Conservation (phyloP, 2,329 filamentous ascomycete species). For the Aspergillus chevalieri region DNA sequence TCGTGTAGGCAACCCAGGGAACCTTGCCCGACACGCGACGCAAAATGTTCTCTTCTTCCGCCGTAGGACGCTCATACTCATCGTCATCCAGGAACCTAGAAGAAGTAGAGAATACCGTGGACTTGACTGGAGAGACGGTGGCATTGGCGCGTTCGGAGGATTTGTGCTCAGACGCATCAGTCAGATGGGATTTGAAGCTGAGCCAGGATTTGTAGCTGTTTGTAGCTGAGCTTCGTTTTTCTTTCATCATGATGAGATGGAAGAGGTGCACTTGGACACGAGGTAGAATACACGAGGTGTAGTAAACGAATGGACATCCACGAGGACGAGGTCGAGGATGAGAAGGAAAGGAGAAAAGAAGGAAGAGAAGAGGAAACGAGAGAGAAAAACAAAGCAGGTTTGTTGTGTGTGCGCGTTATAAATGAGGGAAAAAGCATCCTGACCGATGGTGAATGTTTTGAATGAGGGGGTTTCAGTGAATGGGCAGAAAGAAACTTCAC, state of each 20-base stretch:
- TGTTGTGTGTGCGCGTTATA: background rate
- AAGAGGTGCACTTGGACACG: background rate
- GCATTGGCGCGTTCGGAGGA: background rate
- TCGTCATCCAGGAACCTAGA: background rate
- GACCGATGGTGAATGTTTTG: background rate
- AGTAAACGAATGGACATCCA: background rate
- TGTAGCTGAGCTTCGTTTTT: background rate
- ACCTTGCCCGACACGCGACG: conserved; percentile 41
- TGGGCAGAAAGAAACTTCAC: background rate
- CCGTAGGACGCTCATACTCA: conserved; percentile 21
- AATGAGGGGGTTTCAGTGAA: background rate
- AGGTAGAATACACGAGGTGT: background rate
- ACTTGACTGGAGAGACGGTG: background rate
- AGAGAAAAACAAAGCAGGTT: background rate
- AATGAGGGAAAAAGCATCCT: background rate
- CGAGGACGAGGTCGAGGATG: background rate
- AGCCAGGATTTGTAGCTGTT: background rate
- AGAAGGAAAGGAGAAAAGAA: background rate
- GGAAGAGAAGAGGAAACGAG: background rate
- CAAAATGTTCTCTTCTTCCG: conserved; percentile 28
- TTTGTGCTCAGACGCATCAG: background rate
- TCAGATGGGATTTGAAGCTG: too few relatives aligned
- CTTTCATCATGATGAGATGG: background rate
- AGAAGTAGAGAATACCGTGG: background rate
- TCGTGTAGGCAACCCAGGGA: conserved; percentile 60